Conservation (phyloP, 2,329 filamentous ascomycete species). For the Ophiostoma novo-ulmi region DNA sequence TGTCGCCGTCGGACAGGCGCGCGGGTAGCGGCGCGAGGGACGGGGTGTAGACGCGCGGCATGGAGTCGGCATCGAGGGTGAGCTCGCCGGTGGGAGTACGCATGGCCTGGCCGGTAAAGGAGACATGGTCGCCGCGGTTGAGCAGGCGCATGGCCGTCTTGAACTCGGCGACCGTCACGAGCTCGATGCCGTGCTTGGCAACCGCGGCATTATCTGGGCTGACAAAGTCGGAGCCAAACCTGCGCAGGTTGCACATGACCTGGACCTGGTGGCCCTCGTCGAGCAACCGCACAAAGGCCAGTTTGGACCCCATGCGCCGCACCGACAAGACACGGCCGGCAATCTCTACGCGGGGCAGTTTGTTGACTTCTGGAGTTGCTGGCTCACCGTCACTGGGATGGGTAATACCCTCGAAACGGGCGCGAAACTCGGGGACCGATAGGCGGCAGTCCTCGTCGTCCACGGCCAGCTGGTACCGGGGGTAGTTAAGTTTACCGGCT, state of each 20-base stretch:
- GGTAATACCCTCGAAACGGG: slow-evolving; percentile 10
- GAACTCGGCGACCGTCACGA: slow-evolving; percentile 39
- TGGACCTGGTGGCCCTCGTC: slow-evolving; percentile 70
- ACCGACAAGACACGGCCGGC: slow-evolving; percentile 66
- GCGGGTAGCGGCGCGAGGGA: slow-evolving; percentile 74
- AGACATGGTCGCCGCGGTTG: slow-evolving; percentile 76
- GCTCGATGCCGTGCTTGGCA: slow-evolving; percentile 17
- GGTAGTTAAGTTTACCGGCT: slow-evolving; percentile 50
- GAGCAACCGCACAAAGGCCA: slow-evolving; percentile 78
- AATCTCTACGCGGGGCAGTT: slow-evolving; percentile 25
- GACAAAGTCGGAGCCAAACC: slow-evolving; percentile 32
- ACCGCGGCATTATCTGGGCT: too few relatives aligned
- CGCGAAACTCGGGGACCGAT: slow-evolving; percentile 23
- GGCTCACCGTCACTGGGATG: neutral
- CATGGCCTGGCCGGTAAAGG: slow-evolving; percentile 64
- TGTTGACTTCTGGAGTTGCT: neutral
- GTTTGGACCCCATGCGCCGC: slow-evolving; percentile 66
- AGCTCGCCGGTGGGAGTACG: slow-evolving; percentile 69
- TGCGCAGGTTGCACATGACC: slow-evolving; percentile 64
- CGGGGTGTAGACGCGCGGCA: slow-evolving; percentile 71
- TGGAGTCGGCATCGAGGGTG: slow-evolving; percentile 60
- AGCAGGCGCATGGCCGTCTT: slow-evolving; percentile 61
- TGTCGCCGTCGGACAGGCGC: slow-evolving; percentile 64
- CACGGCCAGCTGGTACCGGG: slow-evolving; percentile 36
- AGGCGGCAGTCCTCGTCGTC: slow-evolving; percentile 17